Percentiles rank a stretch among this genome's conserved stretches.
phyloP scores from a whole-genome alignment of 2,329 filamentous ascomycete genomes.

The Thyridium curvatum region DNA sequence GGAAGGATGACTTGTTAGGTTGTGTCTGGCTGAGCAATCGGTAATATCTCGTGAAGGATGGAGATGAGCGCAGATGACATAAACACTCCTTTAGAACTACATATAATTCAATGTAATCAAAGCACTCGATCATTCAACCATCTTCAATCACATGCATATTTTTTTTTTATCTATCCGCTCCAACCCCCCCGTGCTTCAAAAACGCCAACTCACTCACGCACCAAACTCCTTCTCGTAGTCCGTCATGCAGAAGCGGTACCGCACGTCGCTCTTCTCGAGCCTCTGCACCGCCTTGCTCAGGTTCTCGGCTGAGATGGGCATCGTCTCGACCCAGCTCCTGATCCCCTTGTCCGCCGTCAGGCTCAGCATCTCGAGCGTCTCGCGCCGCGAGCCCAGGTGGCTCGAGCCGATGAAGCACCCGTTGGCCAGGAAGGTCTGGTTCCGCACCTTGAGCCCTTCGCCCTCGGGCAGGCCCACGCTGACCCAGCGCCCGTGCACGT shows the following conservation, averaged over 20 bases:
- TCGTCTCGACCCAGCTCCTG: slow-evolving; percentile 64
- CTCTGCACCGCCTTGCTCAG: slow-evolving; percentile 63
- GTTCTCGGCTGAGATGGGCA: slow-evolving; percentile 67
- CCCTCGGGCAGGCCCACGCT: slow-evolving; percentile 76
- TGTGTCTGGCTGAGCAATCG: too few relatives aligned
- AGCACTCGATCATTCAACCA: background rate
- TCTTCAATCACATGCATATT: background rate
- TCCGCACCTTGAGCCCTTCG: slow-evolving; percentile 62
- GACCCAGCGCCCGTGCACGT: slow-evolving; percentile 52
- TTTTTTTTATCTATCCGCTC: background rate
- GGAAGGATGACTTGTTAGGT: too few relatives aligned
- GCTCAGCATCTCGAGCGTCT: slow-evolving; percentile 67
- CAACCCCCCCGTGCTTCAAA: background rate
- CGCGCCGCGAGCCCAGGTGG: slow-evolving; percentile 63
- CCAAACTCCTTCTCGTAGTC: slow-evolving; percentile 65
- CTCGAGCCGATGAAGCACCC: slow-evolving; percentile 67
- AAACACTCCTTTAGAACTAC: too few relatives aligned
- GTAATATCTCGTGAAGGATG: too few relatives aligned
- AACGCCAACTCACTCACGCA: slow-evolving; percentile 18
- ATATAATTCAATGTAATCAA: too few relatives aligned
- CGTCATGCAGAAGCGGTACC: slow-evolving; percentile 70
- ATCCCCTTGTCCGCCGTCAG: slow-evolving; percentile 64
- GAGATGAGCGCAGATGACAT: too few relatives aligned
- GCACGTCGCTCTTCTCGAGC: slow-evolving; percentile 64
- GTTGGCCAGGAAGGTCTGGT: slow-evolving; percentile 70